Evolutionary conservation across 257 asterid species (phyloP).

Genomic region (Thymus mandschuricus): DNA sequence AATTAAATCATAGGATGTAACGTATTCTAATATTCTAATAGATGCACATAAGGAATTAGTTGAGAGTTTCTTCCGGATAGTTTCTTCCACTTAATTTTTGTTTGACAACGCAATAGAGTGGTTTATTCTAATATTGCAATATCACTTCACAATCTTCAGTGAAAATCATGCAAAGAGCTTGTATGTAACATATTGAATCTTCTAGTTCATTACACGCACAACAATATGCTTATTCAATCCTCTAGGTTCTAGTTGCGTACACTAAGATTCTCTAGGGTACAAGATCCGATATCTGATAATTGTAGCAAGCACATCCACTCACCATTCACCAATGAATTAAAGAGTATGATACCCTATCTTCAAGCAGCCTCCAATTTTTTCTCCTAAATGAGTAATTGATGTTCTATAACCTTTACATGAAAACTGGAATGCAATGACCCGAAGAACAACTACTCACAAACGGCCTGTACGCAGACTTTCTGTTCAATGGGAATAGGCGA

Average conservation of each 20-base stretch:
- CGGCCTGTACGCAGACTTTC: slow-evolving; percentile 4
- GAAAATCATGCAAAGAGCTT: not conserved
- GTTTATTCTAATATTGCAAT: not conserved
- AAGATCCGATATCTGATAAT: slow-evolving; percentile 5
- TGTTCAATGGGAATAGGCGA: slow-evolving; percentile 3
- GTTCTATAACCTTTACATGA: slow-evolving; percentile 5
- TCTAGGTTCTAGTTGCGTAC: not conserved
- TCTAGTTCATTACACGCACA: not conserved
- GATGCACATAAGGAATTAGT: too few relatives aligned
- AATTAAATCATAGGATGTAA: not conserved
- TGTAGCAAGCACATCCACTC: too few relatives aligned
- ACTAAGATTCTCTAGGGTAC: not conserved
- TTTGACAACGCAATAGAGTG: not conserved
- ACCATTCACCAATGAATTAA: too few relatives aligned
- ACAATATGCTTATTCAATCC: not conserved
- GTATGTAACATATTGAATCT: not conserved
- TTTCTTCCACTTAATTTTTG: slow-evolving; percentile 2
- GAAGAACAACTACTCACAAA: not conserved
- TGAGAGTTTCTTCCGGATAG: not conserved
- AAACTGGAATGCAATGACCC: slow-evolving; percentile 1
- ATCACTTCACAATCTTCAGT: slow-evolving; percentile 1
- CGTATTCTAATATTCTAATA: not conserved
- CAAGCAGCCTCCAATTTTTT: not conserved
- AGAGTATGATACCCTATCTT: not conserved
- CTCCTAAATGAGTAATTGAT: not conserved